Conservation (phyloP, 805 yeast species). For the Cyberlindnera samutprakarnensis region DNA sequence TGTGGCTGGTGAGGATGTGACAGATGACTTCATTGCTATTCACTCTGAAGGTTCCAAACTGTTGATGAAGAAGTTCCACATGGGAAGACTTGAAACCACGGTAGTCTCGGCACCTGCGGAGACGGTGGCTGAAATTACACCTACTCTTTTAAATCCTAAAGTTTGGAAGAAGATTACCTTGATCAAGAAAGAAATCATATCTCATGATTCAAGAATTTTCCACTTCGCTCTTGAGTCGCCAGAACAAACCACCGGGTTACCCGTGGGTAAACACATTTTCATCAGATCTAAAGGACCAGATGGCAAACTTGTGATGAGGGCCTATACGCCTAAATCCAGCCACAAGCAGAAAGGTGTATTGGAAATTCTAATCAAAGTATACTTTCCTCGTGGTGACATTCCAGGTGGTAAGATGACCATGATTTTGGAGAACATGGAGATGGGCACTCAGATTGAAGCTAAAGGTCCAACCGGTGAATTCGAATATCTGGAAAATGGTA, state of each 20-base stretch:
- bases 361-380: slow-evolving; percentile 26
- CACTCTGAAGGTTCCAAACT: slow-evolving; percentile 26
- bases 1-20: slow-evolving; percentile 24
- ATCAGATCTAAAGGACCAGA: slow-evolving; percentile 20
- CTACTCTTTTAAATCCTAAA: slow-evolving; percentile 23
- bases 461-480: slow-evolving; percentile 74
- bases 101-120: too few relatives aligned
- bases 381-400: slow-evolving; percentile 22
- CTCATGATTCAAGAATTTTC: slow-evolving; percentile 25
- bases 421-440: slow-evolving; percentile 18
- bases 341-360: slow-evolving; percentile 22
- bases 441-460: slow-evolving; percentile 56
- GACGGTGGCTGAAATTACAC: too few relatives aligned
- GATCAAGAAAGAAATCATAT: slow-evolving; percentile 17
- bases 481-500: slow-evolving; percentile 37
- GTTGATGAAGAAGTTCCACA: slow-evolving; percentile 21
- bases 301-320: slow-evolving; percentile 24
- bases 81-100: slow-evolving; percentile 21
- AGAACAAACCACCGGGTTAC: slow-evolving; percentile 26
- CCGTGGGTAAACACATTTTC: slow-evolving; percentile 27
- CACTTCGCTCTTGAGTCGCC: slow-evolving; percentile 23
- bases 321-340: slow-evolving; percentile 28
- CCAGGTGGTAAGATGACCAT: slow-evolving; percentile 29
- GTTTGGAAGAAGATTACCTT: slow-evolving; percentile 22
- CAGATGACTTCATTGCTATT: slow-evolving; percentile 27